Evolutionary conservation across 108 stramenopile genomes (phyloP), one percentile per base, ranked within the genome.

Genomic region (Skeletonema marinoi): DNA sequence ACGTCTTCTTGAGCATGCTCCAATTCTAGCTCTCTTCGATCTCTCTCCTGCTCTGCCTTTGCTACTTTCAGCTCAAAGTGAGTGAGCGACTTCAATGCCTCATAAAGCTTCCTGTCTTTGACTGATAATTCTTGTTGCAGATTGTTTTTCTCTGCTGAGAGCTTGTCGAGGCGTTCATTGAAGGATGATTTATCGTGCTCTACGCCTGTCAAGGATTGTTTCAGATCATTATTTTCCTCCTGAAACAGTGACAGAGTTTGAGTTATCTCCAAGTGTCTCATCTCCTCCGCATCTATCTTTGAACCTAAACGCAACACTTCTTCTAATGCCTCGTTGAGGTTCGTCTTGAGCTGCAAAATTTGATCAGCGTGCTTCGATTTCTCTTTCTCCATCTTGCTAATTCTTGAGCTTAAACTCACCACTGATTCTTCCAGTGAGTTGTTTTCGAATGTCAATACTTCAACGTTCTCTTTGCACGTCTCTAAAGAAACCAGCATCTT

Each of bases 191-290:
- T 25, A 7, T 70, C 71, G 4, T 38, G 33, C 36, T 50, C 63
- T 19, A 67, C 67, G 11, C 48, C 75, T 32, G 63, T 11, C 29
- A 66, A 54, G 51, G 65, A 75, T 21, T 73, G 51, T 46, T 82
- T 82, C 50, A 76, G 56, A n/a, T 76, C 46, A 62, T 14, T 16
- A 41, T 76, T 70, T 35, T 77, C 77, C 44, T 70, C 77, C 39
- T 81, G 70, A 36, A 70, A 69, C 41, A 41, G 66, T 44, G 74
- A 66, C 19, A 75, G 14, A 3, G 70, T 61, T 3, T 74, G 38
- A 2, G 70, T 66, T 14, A 81, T 60, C 51, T 82, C 70, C 61
- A 63, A 41, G 9, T 72, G 74, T 51, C 69, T 75, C 10, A 51
- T 50, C 32, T 71, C 62, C 12, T 75, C 68, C 29, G 51, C 35